These are phyloP conservation scores for Sporobolomyces phaffii DNA, from an alignment of 768 basidiomycete genomes.

Conservation along the genomic window DNA sequence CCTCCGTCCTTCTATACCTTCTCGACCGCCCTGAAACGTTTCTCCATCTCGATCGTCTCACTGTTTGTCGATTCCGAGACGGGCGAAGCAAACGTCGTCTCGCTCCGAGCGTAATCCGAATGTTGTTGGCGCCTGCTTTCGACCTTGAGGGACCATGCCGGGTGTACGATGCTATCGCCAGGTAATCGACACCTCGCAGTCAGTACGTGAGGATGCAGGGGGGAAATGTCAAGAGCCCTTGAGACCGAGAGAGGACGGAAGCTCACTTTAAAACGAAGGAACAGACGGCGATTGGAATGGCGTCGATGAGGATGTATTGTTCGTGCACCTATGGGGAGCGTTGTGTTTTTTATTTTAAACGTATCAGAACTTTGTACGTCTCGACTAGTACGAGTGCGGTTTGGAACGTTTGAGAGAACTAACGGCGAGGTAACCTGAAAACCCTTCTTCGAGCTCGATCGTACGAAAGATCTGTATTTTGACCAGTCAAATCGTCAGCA, in stretches of 20 bases:
- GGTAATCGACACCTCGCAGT: background rate
- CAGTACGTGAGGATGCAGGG: no score
- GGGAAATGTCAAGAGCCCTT: background rate
- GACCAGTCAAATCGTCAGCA: background rate
- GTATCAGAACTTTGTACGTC: background rate
- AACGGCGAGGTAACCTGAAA: slow-evolving; percentile 13
- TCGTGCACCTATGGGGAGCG: background rate
- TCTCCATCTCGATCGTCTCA: background rate
- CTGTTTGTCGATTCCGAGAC: background rate
- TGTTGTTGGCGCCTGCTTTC: background rate
- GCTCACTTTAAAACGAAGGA: slow-evolving; percentile 21
- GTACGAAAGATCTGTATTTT: slow-evolving; percentile 20
- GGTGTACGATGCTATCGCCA: slow-evolving; percentile 14
- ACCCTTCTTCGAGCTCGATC: slow-evolving; percentile 23
- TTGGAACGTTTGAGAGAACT: background rate
- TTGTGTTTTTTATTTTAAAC: background rate
- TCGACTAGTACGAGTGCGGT: background rate
- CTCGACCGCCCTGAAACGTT: background rate
- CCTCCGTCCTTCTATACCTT: no score
- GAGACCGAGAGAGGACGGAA: background rate
- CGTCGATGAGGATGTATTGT: slow-evolving; percentile 16
- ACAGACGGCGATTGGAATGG: slow-evolving; percentile 1
- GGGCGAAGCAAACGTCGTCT: background rate
- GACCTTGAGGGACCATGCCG: slow-evolving; percentile 20
- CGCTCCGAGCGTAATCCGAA: background rate